Percentiles rank a stretch among this genome's conserved stretches.
Evolutionary conservation across 2,329 filamentous ascomycete species (phyloP).

Genomic region (Cladosporium sp.): DNA sequence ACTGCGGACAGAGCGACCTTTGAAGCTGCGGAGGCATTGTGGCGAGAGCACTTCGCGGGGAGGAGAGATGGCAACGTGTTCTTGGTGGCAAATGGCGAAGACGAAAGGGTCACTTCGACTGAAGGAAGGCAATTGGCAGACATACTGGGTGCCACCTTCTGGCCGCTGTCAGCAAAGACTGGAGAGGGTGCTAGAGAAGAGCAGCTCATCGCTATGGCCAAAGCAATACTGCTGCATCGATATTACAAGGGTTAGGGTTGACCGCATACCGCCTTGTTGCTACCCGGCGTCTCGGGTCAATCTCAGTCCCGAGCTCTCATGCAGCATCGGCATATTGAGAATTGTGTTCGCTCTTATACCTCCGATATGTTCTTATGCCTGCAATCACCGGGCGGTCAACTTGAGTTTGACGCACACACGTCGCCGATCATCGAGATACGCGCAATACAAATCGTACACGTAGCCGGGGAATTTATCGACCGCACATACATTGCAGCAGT

Average conservation of each 20-base stretch:
- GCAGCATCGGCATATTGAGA: too few species aligned
- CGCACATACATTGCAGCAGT: too few species aligned
- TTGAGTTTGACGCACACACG: neutral
- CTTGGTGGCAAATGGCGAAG: neutral
- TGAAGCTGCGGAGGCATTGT: neutral
- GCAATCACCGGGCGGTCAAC: neutral
- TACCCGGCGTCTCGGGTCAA: too few species aligned
- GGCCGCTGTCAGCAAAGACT: neutral
- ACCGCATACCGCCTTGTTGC: neutral
- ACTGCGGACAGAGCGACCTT: neutral
- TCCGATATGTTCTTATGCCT: neutral
- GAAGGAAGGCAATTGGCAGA: neutral
- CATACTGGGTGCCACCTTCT: neutral
- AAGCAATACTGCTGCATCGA: neutral
- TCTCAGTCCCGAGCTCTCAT: too few species aligned
- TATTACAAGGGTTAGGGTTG: neutral
- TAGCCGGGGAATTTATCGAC: too few species aligned
- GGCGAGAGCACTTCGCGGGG: neutral
- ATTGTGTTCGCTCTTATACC: conserved; percentile 23
- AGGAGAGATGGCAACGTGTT: neutral
- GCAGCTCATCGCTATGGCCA: neutral
- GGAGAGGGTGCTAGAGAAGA: neutral
- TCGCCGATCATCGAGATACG: neutral
- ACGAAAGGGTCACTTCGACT: neutral
- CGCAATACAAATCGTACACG: neutral